Percentiles rank a stretch among this genome's conserved stretches.
These are phyloP conservation scores for Phyllostachys edulis DNA, from an alignment of 176 grass and related monocot genomes.

Conservation along the genomic window DNA sequence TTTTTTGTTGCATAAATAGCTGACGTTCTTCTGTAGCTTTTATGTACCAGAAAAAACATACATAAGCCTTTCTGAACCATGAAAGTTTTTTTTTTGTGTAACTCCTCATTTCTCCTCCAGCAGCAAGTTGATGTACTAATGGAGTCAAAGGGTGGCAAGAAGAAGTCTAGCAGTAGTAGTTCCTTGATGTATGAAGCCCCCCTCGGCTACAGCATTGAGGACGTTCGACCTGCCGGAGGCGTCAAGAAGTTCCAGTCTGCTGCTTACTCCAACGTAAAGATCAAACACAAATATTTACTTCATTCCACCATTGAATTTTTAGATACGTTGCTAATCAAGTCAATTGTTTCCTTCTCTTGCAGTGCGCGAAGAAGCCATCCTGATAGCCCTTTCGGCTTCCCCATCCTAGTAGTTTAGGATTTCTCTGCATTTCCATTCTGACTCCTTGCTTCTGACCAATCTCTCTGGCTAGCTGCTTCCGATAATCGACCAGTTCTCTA, in stretches of 20 bases:
- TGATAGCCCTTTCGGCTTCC: constrained; percentile 53
- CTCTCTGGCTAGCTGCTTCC: constrained; percentile 73
- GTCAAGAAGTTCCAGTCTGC: constrained; percentile 78
- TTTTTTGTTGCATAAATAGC: background rate
- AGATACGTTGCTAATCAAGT: constrained; percentile 8
- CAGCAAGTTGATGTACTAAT: constrained; percentile 80
- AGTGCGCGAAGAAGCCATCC: constrained; percentile 82
- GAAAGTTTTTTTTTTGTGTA: background rate
- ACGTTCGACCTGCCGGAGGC: constrained; percentile 73
- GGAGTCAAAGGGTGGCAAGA: constrained; percentile 76
- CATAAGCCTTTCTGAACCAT: background rate
- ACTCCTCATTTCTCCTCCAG: background rate
- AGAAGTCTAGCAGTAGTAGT: constrained; percentile 69
- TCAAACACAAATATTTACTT: background rate
- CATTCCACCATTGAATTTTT: background rate
- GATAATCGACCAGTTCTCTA: constrained; percentile 47
- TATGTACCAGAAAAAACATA: background rate
- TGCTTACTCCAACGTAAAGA: constrained; percentile 78
- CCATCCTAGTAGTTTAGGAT: constrained; percentile 52
- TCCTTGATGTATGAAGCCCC: constrained; percentile 77
- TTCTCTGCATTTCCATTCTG: constrained; percentile 39
- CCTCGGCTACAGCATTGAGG: constrained; percentile 82
- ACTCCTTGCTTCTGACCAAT: constrained; percentile 35
- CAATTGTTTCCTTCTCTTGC: constrained; percentile 30
- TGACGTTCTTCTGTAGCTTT: background rate